A percentile compares a stretch with the other conserved stretches of the same genome.
phyloP scores from a whole-genome alignment of 2,329 filamentous ascomycete species.

The Cladosporium sp. region DNA sequence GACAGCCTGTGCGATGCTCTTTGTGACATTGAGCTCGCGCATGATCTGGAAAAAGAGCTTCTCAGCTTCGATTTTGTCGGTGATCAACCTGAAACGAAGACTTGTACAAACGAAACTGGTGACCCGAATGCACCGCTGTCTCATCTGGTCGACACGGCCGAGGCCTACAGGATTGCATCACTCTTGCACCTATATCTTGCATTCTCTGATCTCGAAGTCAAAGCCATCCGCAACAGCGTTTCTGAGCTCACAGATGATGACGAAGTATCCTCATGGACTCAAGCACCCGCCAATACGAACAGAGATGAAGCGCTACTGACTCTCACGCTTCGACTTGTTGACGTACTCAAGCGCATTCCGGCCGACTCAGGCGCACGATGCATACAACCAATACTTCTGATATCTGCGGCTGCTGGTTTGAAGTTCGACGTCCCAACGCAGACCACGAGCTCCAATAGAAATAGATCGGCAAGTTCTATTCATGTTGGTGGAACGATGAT shows the following conservation, averaged over 20 bases:
- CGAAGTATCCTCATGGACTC: not conserved
- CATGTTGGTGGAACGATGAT: slow-evolving; percentile 7
- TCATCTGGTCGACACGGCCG: slow-evolving; percentile 23
- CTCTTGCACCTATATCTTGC: slow-evolving; percentile 23
- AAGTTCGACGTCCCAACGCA: slow-evolving; percentile 9
- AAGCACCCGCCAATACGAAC: not conserved
- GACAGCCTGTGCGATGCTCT: slow-evolving; percentile 20
- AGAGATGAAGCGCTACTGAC: slow-evolving; percentile 6
- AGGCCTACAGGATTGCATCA: slow-evolving; percentile 23
- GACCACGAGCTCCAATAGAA: not conserved
- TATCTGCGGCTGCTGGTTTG: slow-evolving; percentile 20
- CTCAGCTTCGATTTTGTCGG: slow-evolving; percentile 16
- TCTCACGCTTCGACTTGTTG: slow-evolving; percentile 18
- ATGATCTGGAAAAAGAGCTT: slow-evolving; percentile 21
- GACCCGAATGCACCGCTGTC: slow-evolving; percentile 22
- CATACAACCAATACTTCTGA: slow-evolving; percentile 21
- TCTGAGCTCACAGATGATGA: not conserved
- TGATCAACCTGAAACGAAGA: not conserved
- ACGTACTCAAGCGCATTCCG: slow-evolving; percentile 20
- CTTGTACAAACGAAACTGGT: slow-evolving; percentile 16
- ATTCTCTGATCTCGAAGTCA: slow-evolving; percentile 21
- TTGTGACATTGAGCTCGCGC: slow-evolving; percentile 23
- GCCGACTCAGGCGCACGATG: slow-evolving; percentile 18
- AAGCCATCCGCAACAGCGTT: not conserved
- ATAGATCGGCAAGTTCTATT: not conserved